phyloP scores from a whole-genome alignment of 78 protist species.

The Emiliania huxleyi region DNA sequence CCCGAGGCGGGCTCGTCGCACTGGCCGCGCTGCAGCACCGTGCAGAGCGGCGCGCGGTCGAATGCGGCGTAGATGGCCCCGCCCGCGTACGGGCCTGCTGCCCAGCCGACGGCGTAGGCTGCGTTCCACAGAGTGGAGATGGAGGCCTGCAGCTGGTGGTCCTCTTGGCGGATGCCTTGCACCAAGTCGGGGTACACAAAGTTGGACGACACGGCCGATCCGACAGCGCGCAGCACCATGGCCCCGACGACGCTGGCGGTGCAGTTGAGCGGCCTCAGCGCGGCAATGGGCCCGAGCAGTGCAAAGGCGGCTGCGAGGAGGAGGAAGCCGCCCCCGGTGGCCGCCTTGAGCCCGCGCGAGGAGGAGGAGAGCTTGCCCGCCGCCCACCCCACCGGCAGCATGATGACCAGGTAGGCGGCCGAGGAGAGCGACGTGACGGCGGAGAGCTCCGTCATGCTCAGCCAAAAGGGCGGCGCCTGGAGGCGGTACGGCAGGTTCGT shows the following conservation, averaged over 20 bases:
- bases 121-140: conserved; percentile 22
- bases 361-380: background rate
- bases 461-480: background rate
- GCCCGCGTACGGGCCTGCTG: background rate
- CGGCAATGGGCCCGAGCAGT: conserved; percentile 6
- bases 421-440: background rate
- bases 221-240: background rate
- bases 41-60: background rate
- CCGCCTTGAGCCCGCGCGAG: background rate
- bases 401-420: background rate
- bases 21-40: background rate
- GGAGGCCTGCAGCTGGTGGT: background rate
- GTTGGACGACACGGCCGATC: conserved; percentile 27
- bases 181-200: conserved; percentile 30
- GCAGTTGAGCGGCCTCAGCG: background rate
- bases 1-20: background rate
- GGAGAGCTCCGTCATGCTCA: background rate
- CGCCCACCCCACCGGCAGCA: background rate
- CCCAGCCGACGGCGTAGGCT: conserved; percentile 43
- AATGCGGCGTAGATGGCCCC: background rate
- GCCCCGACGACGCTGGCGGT: background rate
- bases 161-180: background rate
- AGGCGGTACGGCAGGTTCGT: conserved; percentile 7
- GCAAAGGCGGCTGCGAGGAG: background rate
- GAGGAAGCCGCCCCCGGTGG: background rate